Conservation (phyloP, 1,284 basidiomycete species). For the Gymnopus androsaceus region DNA sequence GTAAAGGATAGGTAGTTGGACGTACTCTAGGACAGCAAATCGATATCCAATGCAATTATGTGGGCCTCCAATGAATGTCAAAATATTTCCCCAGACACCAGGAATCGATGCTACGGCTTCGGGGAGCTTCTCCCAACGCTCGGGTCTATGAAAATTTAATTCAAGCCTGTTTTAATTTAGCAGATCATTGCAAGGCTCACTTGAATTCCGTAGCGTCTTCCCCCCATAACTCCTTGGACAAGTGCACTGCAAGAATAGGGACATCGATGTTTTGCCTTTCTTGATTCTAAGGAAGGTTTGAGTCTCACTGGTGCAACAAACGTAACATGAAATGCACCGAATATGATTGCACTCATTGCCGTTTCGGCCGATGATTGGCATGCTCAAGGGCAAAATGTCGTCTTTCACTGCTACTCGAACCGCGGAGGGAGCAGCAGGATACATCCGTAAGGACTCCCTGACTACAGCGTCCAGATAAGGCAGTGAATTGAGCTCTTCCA, state of each 20-base stretch:
- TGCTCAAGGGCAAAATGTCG: conserved; percentile 57
- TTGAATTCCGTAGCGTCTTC: conserved; percentile 53
- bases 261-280: conserved; percentile 48
- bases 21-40: conserved; percentile 46
- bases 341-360: conserved; percentile 32
- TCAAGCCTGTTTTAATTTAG: neutral
- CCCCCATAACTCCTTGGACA: conserved; percentile 52
- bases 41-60: conserved; percentile 40
- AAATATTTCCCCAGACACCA: conserved; percentile 29
- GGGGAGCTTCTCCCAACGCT: conserved; percentile 30
- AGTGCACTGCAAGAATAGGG: conserved; percentile 51
- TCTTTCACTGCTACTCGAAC: conserved; percentile 53
- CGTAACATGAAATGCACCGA: conserved; percentile 26
- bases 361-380: conserved; percentile 42
- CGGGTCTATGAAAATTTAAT: conserved; percentile 30
- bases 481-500: conserved; percentile 62
- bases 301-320: neutral
- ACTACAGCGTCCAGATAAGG: conserved; percentile 68
- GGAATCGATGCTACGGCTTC: conserved; percentile 24
- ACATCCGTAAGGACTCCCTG: conserved; percentile 68
- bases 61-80: conserved; percentile 33
- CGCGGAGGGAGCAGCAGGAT: conserved; percentile 59
- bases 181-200: conserved; percentile 27
- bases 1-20: too few relatives aligned
- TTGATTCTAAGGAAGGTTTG: conserved; percentile 24